phyloP scores from a whole-genome alignment of 1,139 yeast genomes.

The Lodderomyces beijingensis region DNA sequence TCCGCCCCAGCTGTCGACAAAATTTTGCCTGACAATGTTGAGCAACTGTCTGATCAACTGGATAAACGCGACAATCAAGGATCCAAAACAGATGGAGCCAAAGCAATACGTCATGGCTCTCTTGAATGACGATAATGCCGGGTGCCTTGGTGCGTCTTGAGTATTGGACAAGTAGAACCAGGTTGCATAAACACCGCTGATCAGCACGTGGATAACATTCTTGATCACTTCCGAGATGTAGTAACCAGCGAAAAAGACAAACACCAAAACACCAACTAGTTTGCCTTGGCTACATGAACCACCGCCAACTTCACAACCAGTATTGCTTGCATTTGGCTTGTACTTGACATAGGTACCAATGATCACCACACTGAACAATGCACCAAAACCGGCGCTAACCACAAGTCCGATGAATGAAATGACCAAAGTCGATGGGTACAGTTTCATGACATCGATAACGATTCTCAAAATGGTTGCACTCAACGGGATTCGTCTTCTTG shows the following conservation, averaged over 20 bases:
- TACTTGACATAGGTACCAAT: slow-evolving; percentile 76
- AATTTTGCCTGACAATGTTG: slow-evolving; percentile 46
- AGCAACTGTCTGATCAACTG: slow-evolving; percentile 57
- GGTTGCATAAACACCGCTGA: slow-evolving; percentile 83
- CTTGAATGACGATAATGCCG: slow-evolving; percentile 77
- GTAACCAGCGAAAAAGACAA: slow-evolving; percentile 80
- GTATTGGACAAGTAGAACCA: slow-evolving; percentile 82
- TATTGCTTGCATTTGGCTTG: slow-evolving; percentile 37
- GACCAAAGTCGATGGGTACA: slow-evolving; percentile 64
- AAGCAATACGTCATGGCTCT: slow-evolving; percentile 83
- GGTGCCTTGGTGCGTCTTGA: slow-evolving; percentile 76
- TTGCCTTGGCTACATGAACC: slow-evolving; percentile 66
- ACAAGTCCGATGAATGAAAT: slow-evolving; percentile 65
- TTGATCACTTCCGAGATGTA: slow-evolving; percentile 81
- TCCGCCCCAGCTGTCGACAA: slow-evolving; percentile 50
- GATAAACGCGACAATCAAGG: slow-evolving; percentile 72
- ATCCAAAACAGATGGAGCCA: slow-evolving; percentile 89
- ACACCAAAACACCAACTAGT: slow-evolving; percentile 62
- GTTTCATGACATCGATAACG: slow-evolving; percentile 70
- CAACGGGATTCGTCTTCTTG: slow-evolving; percentile 65
- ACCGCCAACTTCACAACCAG: slow-evolving; percentile 45
- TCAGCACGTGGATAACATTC: slow-evolving; percentile 80
- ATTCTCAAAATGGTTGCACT: slow-evolving; percentile 72
- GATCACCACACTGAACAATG: slow-evolving; percentile 61
- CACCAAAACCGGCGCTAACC: slow-evolving; percentile 59